A percentile compares a stretch with the other conserved stretches of the same genome.
Evolutionary conservation across 306 rosid species (phyloP).

Genomic region (Alnus glutinosa): DNA sequence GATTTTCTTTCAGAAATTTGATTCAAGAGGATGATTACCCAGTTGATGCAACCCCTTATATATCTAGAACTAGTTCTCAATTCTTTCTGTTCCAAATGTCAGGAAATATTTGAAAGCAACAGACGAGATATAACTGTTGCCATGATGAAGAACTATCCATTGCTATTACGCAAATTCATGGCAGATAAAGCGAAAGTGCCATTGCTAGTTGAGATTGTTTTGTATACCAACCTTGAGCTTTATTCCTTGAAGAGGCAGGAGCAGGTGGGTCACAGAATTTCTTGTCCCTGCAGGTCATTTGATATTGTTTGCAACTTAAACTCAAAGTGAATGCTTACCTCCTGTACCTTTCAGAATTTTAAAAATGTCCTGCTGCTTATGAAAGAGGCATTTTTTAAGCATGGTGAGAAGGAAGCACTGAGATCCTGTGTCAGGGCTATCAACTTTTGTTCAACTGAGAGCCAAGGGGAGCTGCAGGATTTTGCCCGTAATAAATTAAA

Average conservation of each 20-base stretch:
- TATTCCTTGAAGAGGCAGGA: slow-evolving; percentile 91
- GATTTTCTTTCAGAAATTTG: slow-evolving; percentile 3
- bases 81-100: slow-evolving; percentile 33
- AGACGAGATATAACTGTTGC: slow-evolving; percentile 80
- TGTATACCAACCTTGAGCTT: slow-evolving; percentile 81
- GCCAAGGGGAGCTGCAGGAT: slow-evolving; percentile 95
- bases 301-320: slow-evolving; percentile 15
- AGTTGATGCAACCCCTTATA: background rate
- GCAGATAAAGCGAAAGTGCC: slow-evolving; percentile 85
- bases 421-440: slow-evolving; percentile 85
- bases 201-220: slow-evolving; percentile 69
- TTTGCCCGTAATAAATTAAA: slow-evolving; percentile 72
- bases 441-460: slow-evolving; percentile 64
- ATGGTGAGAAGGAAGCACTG: slow-evolving; percentile 84
- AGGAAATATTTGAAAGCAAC: slow-evolving; percentile 83
- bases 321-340: slow-evolving; percentile 25
- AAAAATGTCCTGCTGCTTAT: slow-evolving; percentile 77
- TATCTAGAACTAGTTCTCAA: background rate
- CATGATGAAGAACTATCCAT: slow-evolving; percentile 83
- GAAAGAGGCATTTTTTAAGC: slow-evolving; percentile 87
- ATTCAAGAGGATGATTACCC: background rate
- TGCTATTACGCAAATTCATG: slow-evolving; percentile 82
- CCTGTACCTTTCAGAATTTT: slow-evolving; percentile 64
- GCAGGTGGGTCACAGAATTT: slow-evolving; percentile 51
- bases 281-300: slow-evolving; percentile 29